Percentiles rank a stretch among this genome's conserved stretches.
Evolutionary conservation across 495 filamentous ascomycete genomes (phyloP).

Genomic region (Paragyromitra xinjiangensis): DNA sequence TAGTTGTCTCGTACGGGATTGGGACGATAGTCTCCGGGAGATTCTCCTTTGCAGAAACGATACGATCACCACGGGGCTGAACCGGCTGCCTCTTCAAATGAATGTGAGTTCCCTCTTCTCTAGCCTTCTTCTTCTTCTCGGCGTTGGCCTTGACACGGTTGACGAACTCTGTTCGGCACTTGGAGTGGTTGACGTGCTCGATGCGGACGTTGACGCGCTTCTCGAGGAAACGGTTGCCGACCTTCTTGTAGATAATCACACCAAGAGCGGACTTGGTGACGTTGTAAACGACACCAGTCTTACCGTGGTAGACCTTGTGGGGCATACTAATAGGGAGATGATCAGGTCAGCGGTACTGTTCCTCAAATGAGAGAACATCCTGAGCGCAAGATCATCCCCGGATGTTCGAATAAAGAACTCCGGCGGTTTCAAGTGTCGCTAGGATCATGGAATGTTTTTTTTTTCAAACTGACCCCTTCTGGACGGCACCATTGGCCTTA

Average conservation of each 20-base stretch:
- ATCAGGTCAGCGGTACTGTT: slow-evolving; percentile 53
- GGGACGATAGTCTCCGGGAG: slow-evolving; percentile 89
- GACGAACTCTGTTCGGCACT: slow-evolving; percentile 94
- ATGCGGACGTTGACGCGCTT: slow-evolving; percentile 99
- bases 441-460: slow-evolving; percentile 29
- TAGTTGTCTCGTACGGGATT: slow-evolving; percentile 96
- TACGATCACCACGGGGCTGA: slow-evolving; percentile 79
- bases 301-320: slow-evolving; percentile 98
- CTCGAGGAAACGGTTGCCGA: slow-evolving; percentile 98
- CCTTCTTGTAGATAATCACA: slow-evolving; percentile 98
- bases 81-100: slow-evolving; percentile 90
- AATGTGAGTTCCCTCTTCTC: slow-evolving; percentile 82
- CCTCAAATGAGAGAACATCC: slow-evolving; percentile 51
- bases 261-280: slow-evolving; percentile 95
- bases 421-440: slow-evolving; percentile 54
- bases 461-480: slow-evolving; percentile 83
- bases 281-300: slow-evolving; percentile 98
- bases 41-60: slow-evolving; percentile 77
- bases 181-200: slow-evolving; percentile 94
- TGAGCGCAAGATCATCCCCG: slow-evolving; percentile 54
- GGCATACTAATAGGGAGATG: slow-evolving; percentile 75
- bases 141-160: slow-evolving; percentile 95
- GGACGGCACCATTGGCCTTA: slow-evolving; percentile 95
- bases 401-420: slow-evolving; percentile 44
- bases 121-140: slow-evolving; percentile 87